A percentile compares a stretch with the other conserved stretches of the same genome.
Conservation (phyloP, 306 rosid genomes). For the Fagus sylvatica region DNA sequence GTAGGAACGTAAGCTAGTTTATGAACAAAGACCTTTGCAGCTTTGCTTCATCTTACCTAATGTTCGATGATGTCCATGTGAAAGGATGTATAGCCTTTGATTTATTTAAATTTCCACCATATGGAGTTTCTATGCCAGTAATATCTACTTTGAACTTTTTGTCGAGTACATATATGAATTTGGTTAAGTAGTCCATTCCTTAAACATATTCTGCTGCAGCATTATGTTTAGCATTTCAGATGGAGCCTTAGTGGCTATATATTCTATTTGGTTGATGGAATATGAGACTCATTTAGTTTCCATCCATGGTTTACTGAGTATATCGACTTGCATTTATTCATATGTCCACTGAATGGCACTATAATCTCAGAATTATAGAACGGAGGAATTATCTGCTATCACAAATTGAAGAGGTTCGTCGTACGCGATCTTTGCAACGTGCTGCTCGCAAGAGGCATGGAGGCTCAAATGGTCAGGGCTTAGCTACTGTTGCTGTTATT, state of each 20-base stretch:
- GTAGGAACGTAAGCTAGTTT: background rate
- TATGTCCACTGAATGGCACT: constrained; percentile 35
- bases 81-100: no score
- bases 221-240: background rate
- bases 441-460: constrained; percentile 86
- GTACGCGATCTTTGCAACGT: constrained; percentile 82
- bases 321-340: constrained; percentile 10
- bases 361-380: constrained; percentile 58
- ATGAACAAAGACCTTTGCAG: background rate
- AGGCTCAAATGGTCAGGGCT: constrained; percentile 63
- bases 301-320: background rate
- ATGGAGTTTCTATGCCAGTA: background rate
- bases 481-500: constrained; percentile 80
- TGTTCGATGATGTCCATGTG: no score
- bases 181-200: background rate
- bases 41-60: background rate
- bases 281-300: constrained; percentile 5
- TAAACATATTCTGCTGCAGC: background rate
- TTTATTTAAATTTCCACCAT: background rate
- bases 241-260: constrained; percentile 5
- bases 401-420: constrained; percentile 89
- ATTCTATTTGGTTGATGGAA: constrained; percentile 12
- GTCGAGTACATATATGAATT: background rate
- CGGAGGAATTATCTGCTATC: constrained; percentile 53
- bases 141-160: background rate